A percentile compares a stretch with the other conserved stretches of the same genome.
These are phyloP conservation scores for Pseudozyma sp. DNA, from an alignment of 1,284 basidiomycete species.

Conservation along the genomic window DNA sequence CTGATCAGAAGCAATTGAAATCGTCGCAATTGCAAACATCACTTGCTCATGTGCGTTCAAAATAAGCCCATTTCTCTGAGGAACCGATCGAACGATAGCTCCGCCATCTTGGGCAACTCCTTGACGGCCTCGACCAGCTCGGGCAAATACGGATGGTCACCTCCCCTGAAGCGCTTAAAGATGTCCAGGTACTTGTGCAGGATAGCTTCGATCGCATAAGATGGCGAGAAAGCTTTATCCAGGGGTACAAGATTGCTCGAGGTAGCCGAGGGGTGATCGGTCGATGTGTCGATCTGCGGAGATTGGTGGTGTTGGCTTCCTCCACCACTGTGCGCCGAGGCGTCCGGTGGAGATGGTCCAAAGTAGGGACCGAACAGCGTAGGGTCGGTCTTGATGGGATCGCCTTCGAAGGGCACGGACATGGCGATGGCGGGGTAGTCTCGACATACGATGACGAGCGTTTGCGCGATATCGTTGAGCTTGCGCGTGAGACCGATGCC, in stretches of 20 bases:
- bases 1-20: no score
- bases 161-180: conserved; percentile 50
- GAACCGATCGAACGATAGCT: conserved; percentile 42
- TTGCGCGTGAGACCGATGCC: conserved; percentile 57
- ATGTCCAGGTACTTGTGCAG: conserved; percentile 56
- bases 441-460: conserved; percentile 53
- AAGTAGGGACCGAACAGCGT: conserved; percentile 42
- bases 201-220: conserved; percentile 52
- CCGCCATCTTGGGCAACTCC: conserved; percentile 52
- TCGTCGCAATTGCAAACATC: not conserved
- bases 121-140: conserved; percentile 52
- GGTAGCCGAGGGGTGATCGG: conserved; percentile 20
- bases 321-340: not conserved
- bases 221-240: conserved; percentile 41
- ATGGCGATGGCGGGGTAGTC: conserved; percentile 51
- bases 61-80: conserved; percentile 42
- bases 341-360: conserved; percentile 31
- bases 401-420: conserved; percentile 46
- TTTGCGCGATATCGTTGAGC: conserved; percentile 60
- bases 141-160: conserved; percentile 55
- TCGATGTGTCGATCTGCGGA: not conserved
- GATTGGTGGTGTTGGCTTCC: conserved; percentile 10
- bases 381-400: conserved; percentile 46
- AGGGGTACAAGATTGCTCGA: conserved; percentile 16
- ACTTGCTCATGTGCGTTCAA: not conserved